Base-by-base conservation (phyloP, 176 grass and related monocot genomes). In the Alloteropsis semialata region DNA sequence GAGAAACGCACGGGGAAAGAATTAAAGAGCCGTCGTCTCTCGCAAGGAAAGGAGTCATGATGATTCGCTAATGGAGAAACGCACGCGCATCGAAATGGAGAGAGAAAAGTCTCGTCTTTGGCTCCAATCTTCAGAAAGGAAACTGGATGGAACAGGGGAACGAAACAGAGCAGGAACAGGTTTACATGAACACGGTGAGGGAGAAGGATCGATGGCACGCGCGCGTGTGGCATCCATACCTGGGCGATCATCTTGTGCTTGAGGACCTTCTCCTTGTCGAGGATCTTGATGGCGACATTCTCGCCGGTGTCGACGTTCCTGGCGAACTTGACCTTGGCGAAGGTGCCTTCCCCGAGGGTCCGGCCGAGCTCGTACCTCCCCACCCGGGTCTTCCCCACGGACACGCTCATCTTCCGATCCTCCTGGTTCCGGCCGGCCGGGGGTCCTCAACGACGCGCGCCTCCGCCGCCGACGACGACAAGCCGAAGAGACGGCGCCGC, bases 321-420 rank as follows among this genome's bases (percentile, higher is more conserved):
- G 18, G 97, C 97, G 89, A 99, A 99, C 88, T 99, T 99, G 30
- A 99, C 97, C 91, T 99, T 99, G 46, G 97, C 97, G 86, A 99
- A 99, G 72, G 91, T 94, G 9, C 97, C 97, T 54, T 90, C 89
- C 9, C 97, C 97, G 18, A 99, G 91, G 24, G 97, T 99, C 60
- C 93, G 86, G 29, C 97, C 97, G 1, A 99, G 93, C 77, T 99
- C 97, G 78, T 94, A 99, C 91, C 92, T 90, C 57, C 97, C 96
- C 77, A 99, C 89, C 61, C 96, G 83, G 46, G 91, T 96, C 81
- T 85, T 90, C 67, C 85, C 86, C 13, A 81, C 87, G 12, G 69
- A 6, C 46, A 30, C 42, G 63, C 76, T 89, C 96, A 96, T 96
- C 82, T 77, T 49, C 57, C 17, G 3, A 3, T 11, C 36, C 41